A percentile compares a stretch with the other conserved stretches of the same genome.
phyloP scores from a whole-genome alignment of 768 basidiomycete species.

The Pleurotus djamor region DNA sequence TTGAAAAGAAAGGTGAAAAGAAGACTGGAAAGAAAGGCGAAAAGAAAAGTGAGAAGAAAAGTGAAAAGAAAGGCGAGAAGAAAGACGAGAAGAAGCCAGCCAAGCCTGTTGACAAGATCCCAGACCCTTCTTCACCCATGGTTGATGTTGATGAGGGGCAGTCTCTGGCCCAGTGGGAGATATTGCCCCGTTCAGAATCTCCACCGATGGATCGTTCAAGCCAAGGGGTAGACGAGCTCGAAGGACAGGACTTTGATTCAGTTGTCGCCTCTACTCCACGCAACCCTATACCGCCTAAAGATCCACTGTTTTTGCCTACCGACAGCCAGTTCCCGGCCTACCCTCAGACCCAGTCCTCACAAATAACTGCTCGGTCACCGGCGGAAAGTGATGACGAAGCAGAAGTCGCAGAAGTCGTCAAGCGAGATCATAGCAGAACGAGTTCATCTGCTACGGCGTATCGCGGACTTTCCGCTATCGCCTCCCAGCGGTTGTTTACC shows the following conservation, averaged over 20 bases:
- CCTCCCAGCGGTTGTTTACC: constrained; percentile 34
- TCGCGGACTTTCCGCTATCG: constrained; percentile 54
- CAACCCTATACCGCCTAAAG: not conserved
- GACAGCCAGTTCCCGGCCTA: constrained; percentile 54
- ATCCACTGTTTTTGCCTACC: constrained; percentile 48
- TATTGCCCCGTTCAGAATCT: constrained; percentile 17
- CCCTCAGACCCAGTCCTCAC: constrained; percentile 27
- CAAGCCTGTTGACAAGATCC: not conserved
- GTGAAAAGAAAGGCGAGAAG: not conserved
- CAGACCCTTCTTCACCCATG: not conserved
- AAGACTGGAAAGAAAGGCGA: too few species aligned
- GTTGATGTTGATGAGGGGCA: not conserved
- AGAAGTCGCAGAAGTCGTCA: constrained; percentile 31
- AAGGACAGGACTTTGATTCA: not conserved
- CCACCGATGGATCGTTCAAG: constrained; percentile 14
- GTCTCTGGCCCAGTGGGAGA: constrained; percentile 19
- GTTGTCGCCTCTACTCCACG: not conserved
- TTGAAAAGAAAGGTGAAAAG: too few species aligned
- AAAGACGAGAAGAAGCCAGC: not conserved
- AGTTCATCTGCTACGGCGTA: constrained; percentile 22
- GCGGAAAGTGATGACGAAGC: constrained; percentile 42
- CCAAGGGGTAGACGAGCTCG: not conserved
- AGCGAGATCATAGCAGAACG: constrained; percentile 11
- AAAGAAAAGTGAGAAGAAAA: too few species aligned
- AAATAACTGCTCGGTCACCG: constrained; percentile 16